Evolutionary conservation across 2,329 filamentous ascomycete species (phyloP), one percentile per base, ranked within the genome.

Genomic region (Orbilia blumenaviensis): DNA sequence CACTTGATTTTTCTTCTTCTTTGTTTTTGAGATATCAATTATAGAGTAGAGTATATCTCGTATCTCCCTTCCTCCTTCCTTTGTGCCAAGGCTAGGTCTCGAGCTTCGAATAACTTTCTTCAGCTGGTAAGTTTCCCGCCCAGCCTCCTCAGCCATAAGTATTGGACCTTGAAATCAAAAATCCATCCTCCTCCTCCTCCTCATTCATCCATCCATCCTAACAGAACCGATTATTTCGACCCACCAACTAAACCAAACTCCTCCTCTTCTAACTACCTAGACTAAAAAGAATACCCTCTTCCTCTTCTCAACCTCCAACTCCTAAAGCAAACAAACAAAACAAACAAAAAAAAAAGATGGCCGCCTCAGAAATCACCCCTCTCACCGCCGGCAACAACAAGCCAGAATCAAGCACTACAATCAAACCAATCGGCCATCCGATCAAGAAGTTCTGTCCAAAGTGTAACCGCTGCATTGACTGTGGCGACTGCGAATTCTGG

Each of bases 401-500:
- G 64, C 64, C 64, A 18, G 72, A 76, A 29, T 48, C 72, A 8
- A 69, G 9, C 50, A 58, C 23, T 46, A 44, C 38, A 18, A 48
- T 66, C 38, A 68, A 77, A 14, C 66, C 67, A 12, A 66, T 77
- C 48, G 46, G 58, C 16, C 36, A 48, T 18, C 73, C 73, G 42
- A 7, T 77, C 34, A 72, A 77, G 66, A 71, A 71, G 36, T 66
- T 77, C 50, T 77, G 73, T 34, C 73, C 73, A 52, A 62, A 71
- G 44, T 72, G 73, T 41, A 72, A 72, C 23, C 66, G 73, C n/a
- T 77, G 73, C 61, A 71, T 77, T 21, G 73, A 72, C 6, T 77
- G 73, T 36, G 73, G 66, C 16, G 73, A 77, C 61, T 77, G 73
- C 66, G 66, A 76, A n/a, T 69, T 69, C 48, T 76, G 72, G 72